A percentile compares a stretch with the other conserved stretches of the same genome.
These are phyloP conservation scores for Polyplosphaeria fusca DNA, from an alignment of 495 filamentous ascomycete species.

Conservation along the genomic window DNA sequence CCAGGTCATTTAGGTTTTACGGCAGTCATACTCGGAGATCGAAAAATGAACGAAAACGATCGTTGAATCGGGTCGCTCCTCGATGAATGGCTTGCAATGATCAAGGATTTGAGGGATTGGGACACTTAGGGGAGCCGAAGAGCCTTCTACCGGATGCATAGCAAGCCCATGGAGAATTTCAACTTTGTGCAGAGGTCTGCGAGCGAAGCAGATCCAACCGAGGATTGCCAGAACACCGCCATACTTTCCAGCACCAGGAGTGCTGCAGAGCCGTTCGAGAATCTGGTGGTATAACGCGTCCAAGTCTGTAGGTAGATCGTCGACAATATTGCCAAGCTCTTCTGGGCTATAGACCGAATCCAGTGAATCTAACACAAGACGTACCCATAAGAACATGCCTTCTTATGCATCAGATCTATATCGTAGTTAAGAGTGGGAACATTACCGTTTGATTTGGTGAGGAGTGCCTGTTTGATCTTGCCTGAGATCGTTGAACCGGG, in stretches of 20 bases:
- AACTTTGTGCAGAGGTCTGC: slow-evolving; percentile 2
- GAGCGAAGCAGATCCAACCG: slow-evolving; percentile 5
- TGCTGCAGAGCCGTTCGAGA: neutral
- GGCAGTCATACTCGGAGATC: slow-evolving; percentile 3
- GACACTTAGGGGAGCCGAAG: no score
- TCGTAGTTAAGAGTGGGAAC: neutral
- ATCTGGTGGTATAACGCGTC: neutral
- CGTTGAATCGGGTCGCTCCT: slow-evolving; percentile 2
- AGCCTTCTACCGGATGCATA: neutral
- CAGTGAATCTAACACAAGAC: slow-evolving; percentile 7
- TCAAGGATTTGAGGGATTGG: slow-evolving; percentile 3
- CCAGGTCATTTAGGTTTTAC: no score
- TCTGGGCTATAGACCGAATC: slow-evolving; percentile 3
- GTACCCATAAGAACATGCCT: slow-evolving; percentile 17
- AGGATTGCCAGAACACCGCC: neutral
- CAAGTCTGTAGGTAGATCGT: slow-evolving; percentile 1
- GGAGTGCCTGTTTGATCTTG: neutral
- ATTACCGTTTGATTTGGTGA: neutral
- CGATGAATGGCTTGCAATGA: slow-evolving; percentile 2
- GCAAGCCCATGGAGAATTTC: slow-evolving; percentile 3
- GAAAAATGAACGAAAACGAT: slow-evolving; percentile 7
- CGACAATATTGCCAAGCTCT: neutral
- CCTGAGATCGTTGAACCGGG: neutral
- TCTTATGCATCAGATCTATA: neutral
- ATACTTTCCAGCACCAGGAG: neutral